Evolutionary conservation across 306 rosid genomes (phyloP).

Genomic region (Phaseolus lunatus): DNA sequence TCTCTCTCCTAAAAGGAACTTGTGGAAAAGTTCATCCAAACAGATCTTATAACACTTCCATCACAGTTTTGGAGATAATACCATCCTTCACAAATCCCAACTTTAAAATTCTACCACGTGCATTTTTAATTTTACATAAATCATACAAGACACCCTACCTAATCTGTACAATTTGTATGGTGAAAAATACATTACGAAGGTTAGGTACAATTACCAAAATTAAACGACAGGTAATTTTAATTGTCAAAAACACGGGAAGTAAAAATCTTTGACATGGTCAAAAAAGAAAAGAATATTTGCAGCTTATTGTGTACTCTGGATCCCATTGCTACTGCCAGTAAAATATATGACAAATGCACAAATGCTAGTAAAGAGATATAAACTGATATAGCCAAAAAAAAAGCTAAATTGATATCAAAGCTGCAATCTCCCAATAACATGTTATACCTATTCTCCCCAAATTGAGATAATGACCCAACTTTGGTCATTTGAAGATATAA

Average conservation of each 20-base stretch:
- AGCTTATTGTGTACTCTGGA: not conserved
- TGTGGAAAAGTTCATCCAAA: too few relatives aligned
- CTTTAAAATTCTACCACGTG: not conserved
- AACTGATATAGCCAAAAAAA: not conserved
- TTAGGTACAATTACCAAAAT: not conserved
- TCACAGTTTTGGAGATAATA: not conserved
- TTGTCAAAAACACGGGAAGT: not conserved
- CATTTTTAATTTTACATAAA: not conserved
- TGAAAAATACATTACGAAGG: not conserved
- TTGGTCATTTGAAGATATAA: not conserved
- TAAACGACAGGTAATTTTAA: not conserved
- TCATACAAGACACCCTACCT: not conserved
- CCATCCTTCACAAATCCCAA: not conserved
- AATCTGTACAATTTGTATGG: not conserved
- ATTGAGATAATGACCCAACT: not conserved
- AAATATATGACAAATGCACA: constrained; percentile 14
- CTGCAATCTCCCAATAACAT: not conserved
- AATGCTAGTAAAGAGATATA: not conserved
- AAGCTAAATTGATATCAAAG: not conserved
- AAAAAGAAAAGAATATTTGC: not conserved
- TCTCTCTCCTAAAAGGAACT: too few relatives aligned
- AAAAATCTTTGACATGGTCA: not conserved
- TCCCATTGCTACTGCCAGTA: not conserved
- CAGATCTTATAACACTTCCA: not conserved
- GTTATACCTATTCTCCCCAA: not conserved